Conservation (phyloP, 1,139 yeast species). For the Saccharomyces uvarum region DNA sequence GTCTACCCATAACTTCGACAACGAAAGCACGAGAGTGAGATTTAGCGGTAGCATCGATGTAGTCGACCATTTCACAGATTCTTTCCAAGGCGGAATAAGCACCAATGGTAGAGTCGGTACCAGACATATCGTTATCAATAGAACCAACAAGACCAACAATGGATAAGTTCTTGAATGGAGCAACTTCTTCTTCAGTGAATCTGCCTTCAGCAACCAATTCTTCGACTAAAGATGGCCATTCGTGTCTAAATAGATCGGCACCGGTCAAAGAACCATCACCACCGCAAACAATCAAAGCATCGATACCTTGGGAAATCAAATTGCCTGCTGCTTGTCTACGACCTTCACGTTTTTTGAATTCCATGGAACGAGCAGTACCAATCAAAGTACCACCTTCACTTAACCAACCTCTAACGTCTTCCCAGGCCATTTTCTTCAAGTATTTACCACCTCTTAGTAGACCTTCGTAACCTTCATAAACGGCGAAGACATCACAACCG, state of each 20-base stretch:
- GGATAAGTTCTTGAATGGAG: conserved; percentile 50
- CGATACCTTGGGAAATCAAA: conserved; percentile 64
- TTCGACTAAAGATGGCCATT: conserved; percentile 67
- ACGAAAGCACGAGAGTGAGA: conserved; percentile 80
- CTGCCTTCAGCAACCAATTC: conserved; percentile 48
- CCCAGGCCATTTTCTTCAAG: conserved; percentile 64
- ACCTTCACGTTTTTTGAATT: conserved; percentile 61
- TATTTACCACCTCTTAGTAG: conserved; percentile 61
- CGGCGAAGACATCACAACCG: conserved; percentile 66
- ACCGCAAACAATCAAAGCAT: conserved; percentile 74
- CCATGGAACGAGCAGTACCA: conserved; percentile 72
- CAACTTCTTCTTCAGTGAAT: conserved; percentile 46
- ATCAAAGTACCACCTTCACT: conserved; percentile 74
- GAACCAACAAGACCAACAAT: conserved; percentile 78
- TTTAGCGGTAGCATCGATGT: conserved; percentile 76
- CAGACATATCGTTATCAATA: conserved; percentile 77
- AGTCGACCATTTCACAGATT: conserved; percentile 70
- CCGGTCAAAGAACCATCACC: conserved; percentile 85
- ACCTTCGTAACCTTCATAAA: conserved; percentile 75
- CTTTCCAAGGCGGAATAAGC: conserved; percentile 72
- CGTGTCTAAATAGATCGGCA: conserved; percentile 68
- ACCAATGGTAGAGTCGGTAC: conserved; percentile 77
- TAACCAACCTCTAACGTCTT: conserved; percentile 68
- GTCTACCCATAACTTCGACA: conserved; percentile 86
- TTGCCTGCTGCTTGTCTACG: conserved; percentile 60